phyloP scores from a whole-genome alignment of 2,329 filamentous ascomycete genomes.

The Curvularia lunata region DNA sequence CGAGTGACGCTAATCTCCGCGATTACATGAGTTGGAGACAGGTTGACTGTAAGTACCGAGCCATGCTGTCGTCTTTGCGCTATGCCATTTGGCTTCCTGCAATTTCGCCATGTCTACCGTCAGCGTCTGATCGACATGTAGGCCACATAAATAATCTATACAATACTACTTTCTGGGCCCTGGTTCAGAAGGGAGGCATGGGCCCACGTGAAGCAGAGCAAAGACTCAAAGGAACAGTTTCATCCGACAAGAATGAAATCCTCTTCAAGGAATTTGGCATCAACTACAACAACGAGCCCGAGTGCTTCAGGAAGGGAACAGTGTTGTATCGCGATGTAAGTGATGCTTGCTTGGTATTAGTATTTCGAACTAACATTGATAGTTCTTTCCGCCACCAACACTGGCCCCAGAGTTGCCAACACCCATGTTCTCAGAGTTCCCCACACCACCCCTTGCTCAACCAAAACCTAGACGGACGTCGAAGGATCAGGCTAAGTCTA shows the following conservation, averaged over 20 bases:
- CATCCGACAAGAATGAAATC: slow-evolving; percentile 94
- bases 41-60: slow-evolving; percentile 76
- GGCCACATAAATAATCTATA: slow-evolving; percentile 98
- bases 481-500: slow-evolving; percentile 27
- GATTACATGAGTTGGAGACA: slow-evolving; percentile 99
- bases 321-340: slow-evolving; percentile 82
- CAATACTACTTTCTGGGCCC: slow-evolving; percentile 94
- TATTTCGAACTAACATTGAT: slow-evolving; percentile 14
- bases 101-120: neutral
- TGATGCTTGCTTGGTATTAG: slow-evolving; percentile 11
- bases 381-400: slow-evolving; percentile 39
- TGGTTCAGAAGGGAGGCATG: slow-evolving; percentile 80
- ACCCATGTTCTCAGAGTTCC: slow-evolving; percentile 14
- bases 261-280: slow-evolving; percentile 86
- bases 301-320: slow-evolving; percentile 92
- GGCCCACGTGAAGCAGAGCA: slow-evolving; percentile 80
- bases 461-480: slow-evolving; percentile 22
- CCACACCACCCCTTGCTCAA: slow-evolving; percentile 27
- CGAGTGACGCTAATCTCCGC: slow-evolving; percentile 77
- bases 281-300: slow-evolving; percentile 96
- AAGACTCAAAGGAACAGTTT: slow-evolving; percentile 78
- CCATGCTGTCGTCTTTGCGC: neutral
- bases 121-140: slow-evolving; percentile 44
- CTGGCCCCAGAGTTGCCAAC: slow-evolving; percentile 19
- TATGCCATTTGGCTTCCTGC: neutral